Conservation (phyloP, 2,329 filamentous ascomycete species). For the Aphanocladium album region DNA sequence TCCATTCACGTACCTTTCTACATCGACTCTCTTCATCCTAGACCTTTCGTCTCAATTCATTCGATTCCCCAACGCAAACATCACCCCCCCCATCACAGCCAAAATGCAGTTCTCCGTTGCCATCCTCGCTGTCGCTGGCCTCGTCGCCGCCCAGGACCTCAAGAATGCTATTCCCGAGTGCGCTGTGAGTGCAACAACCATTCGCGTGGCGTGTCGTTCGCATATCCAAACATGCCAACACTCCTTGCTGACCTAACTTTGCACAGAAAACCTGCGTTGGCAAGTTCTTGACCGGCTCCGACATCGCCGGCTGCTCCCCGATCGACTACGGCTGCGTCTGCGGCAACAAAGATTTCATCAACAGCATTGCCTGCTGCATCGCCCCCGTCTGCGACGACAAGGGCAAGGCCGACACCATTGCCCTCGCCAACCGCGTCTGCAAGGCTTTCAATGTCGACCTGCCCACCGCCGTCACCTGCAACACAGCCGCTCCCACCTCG, state of each 20-base stretch:
- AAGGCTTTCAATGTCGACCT: slow-evolving; percentile 29
- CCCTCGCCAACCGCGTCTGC: slow-evolving; percentile 36
- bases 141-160: slow-evolving; percentile 29
- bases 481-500: slow-evolving; percentile 11
- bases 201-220: background rate
- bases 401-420: slow-evolving; percentile 30
- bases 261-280: slow-evolving; percentile 24
- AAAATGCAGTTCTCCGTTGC: slow-evolving; percentile 33
- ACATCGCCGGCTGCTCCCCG: slow-evolving; percentile 33
- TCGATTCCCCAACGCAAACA: background rate
- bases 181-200: slow-evolving; percentile 30
- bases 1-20: background rate
- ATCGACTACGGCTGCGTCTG: slow-evolving; percentile 39
- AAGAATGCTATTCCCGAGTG: slow-evolving; percentile 30
- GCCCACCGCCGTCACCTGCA: slow-evolving; percentile 34
- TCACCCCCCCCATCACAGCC: background rate
- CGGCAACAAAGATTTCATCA: slow-evolving; percentile 35
- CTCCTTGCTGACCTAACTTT: background rate
- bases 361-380: slow-evolving; percentile 38
- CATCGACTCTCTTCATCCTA: background rate
- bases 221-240: background rate
- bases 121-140: slow-evolving; percentile 25
- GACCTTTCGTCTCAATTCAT: background rate
- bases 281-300: slow-evolving; percentile 27
- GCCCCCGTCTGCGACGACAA: slow-evolving; percentile 27